Evolutionary conservation across 129 eudicot genomes (phyloP), one percentile per base, ranked within the genome.

Genomic region (Chrysanthemum seticuspe): DNA sequence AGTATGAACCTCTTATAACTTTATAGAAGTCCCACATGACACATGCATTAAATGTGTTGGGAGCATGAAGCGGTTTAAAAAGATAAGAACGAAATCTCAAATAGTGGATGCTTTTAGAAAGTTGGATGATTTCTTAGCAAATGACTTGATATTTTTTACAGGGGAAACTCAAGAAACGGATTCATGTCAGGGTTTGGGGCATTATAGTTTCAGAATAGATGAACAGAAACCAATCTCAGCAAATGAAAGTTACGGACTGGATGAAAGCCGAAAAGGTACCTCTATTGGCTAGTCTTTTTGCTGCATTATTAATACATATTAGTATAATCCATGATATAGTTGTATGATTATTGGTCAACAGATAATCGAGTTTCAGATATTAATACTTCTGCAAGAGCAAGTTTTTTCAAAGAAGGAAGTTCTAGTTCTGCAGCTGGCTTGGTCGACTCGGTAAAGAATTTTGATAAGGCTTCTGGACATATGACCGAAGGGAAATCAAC

Each of bases 181-280:
- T 25, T 13, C 23, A 2, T 15, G 12, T 48, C 62, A 3, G 66
- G 69, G 71, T 48, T 72, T 29, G 81, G 74, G 62, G 73, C 55
- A 59, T 72, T 56, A 67, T 53, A 67, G 36, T 57, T 67, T 15
- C 1, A 15, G 14, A 48, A 21, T 48, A 50, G 47, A 66, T 63
- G 76, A 67, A 47, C 65, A 40, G 47, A 70, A 62, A 7, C 60
- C 67, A 52, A 68, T 66, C 52, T 29, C 64, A 65, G 75, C 76
- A 67, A 60, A 81, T 5, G 49, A 64, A 67, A 67, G 71, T 61
- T 44, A 18, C 18, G 65, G 10, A 36, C 60, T 8, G 57, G 64
- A 14, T 65, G 19, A 81, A 72, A 60, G 25, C 56, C 5, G 47
- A 81, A 18, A 45, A 67, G 73, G 66, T 60, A 59, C 44, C 34